These are phyloP conservation scores for Tricholoma bakamatsutake DNA, from an alignment of 768 basidiomycete species.

Conservation along the genomic window DNA sequence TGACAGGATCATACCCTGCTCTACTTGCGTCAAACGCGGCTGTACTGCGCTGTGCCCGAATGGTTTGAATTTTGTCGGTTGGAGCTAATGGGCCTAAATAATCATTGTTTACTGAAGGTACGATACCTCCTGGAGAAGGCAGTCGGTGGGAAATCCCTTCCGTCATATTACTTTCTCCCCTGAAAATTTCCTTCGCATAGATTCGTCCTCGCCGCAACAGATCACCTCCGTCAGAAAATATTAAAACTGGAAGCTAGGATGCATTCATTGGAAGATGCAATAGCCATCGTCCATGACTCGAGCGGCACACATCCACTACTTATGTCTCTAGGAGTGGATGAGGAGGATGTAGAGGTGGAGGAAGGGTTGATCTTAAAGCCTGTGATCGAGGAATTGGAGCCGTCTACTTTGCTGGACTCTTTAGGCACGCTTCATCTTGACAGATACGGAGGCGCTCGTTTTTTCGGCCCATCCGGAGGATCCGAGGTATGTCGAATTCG, in stretches of 20 bases:
- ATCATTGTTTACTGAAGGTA: slow-evolving; percentile 26
- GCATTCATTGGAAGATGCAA: slow-evolving; percentile 50
- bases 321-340: slow-evolving; percentile 13
- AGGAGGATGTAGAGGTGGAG: slow-evolving; percentile 20
- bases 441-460: slow-evolving; percentile 32
- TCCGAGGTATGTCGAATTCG: slow-evolving; percentile 36
- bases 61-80: slow-evolving; percentile 25
- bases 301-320: slow-evolving; percentile 39
- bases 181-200: slow-evolving; percentile 18
- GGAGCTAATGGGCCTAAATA: neutral
- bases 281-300: slow-evolving; percentile 40
- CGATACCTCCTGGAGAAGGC: slow-evolving; percentile 50
- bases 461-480: slow-evolving; percentile 43
- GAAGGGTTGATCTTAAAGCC: slow-evolving; percentile 21
- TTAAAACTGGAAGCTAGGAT: slow-evolving; percentile 43
- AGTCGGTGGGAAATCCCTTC: slow-evolving; percentile 34
- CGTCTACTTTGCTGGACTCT: slow-evolving; percentile 26
- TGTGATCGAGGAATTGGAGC: slow-evolving; percentile 20
- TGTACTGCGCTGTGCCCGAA: slow-evolving; percentile 50
- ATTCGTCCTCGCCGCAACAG: slow-evolving; percentile 48
- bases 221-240: slow-evolving; percentile 43
- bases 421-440: slow-evolving; percentile 42
- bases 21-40: slow-evolving; percentile 48
- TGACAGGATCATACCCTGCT: slow-evolving; percentile 35
- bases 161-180: neutral